Conservation (phyloP, 2,329 filamentous ascomycete species). For the Alternaria dauci region DNA sequence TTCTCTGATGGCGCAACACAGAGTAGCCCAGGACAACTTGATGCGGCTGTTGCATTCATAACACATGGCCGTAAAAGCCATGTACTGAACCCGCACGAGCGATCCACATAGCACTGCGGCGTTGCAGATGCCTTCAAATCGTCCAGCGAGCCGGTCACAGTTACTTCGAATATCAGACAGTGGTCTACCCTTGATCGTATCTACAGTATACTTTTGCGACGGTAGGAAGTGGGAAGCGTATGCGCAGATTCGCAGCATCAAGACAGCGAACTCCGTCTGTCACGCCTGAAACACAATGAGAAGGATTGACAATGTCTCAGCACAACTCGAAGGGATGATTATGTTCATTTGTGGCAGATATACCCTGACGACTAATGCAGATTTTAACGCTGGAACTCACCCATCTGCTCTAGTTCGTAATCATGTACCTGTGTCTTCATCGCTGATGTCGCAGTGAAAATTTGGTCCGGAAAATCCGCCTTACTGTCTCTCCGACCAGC, state of each 20-base stretch:
- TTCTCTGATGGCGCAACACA: conserved; percentile 11
- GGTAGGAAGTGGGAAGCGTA: neutral
- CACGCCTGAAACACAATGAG: too few relatives aligned
- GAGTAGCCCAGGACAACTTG: conserved; percentile 17
- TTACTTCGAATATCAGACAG: neutral
- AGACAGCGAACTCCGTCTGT: neutral
- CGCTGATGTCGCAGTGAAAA: too few relatives aligned
- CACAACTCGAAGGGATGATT: too few relatives aligned
- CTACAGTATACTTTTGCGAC: neutral
- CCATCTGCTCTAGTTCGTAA: too few relatives aligned
- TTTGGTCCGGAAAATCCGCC: too few relatives aligned
- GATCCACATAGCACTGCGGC: neutral
- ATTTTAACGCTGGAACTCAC: too few relatives aligned
- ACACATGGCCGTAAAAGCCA: neutral
- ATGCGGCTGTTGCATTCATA: conserved; percentile 3
- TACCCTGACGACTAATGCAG: too few relatives aligned
- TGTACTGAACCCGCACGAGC: neutral
- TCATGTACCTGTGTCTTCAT: too few relatives aligned
- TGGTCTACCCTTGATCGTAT: neutral
- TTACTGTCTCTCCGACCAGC: too few relatives aligned
- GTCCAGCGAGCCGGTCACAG: neutral
- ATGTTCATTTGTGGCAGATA: too few relatives aligned
- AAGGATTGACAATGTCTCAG: too few relatives aligned
- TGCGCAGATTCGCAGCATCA: neutral
- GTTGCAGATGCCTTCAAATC: neutral